These are phyloP conservation scores for Agrocybe praecox DNA, from an alignment of 768 basidiomycete species.

Conservation along the genomic window DNA sequence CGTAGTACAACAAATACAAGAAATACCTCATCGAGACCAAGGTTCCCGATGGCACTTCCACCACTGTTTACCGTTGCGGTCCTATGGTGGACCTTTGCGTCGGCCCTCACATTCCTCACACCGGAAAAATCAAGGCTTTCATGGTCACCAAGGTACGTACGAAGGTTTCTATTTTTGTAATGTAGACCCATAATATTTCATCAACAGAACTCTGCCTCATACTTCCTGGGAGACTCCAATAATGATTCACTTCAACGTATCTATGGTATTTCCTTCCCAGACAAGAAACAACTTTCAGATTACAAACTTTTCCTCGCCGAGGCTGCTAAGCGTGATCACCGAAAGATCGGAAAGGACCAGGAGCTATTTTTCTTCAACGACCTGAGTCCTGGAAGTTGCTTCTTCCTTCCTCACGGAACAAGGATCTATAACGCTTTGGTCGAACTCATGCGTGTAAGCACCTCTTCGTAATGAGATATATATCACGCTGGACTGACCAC, in stretches of 20 bases:
- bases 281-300: slow-evolving; percentile 91
- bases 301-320: slow-evolving; percentile 96
- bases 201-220: slow-evolving; percentile 89
- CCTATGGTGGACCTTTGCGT: slow-evolving; percentile 98
- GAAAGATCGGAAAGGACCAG: slow-evolving; percentile 97
- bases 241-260: slow-evolving; percentile 96
- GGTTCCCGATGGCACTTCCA: slow-evolving; percentile 93
- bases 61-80: slow-evolving; percentile 98
- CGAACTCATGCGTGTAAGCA: slow-evolving; percentile 84
- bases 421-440: slow-evolving; percentile 94
- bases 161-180: background rate
- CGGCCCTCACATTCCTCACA: slow-evolving; percentile 97
- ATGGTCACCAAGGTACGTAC: slow-evolving; percentile 87
- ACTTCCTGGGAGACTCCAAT: slow-evolving; percentile 92
- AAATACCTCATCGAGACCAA: slow-evolving; percentile 93
- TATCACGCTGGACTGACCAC: background rate
- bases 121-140: slow-evolving; percentile 95
- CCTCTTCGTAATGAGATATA: background rate
- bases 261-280: slow-evolving; percentile 99
- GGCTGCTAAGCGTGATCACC: slow-evolving; percentile 97
- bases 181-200: background rate
- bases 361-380: slow-evolving; percentile 99
- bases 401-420: slow-evolving; percentile 97
- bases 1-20: slow-evolving; percentile 98
- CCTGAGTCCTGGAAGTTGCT: slow-evolving; percentile 90